Conservation (phyloP, 2,329 filamentous ascomycete genomes). For the Paecilomyces niveus region DNA sequence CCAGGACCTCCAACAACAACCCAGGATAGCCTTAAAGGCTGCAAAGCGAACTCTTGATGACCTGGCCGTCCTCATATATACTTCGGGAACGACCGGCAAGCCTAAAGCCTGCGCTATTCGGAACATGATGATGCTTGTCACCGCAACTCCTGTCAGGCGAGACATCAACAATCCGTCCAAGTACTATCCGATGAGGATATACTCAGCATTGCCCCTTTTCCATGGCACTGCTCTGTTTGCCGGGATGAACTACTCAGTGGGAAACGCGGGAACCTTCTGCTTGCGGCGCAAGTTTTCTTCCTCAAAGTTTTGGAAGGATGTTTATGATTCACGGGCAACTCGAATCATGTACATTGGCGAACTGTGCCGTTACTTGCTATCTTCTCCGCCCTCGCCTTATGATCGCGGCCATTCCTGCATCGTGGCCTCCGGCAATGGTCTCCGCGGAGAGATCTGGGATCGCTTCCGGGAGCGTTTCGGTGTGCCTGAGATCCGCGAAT, state of each 20-base stretch:
- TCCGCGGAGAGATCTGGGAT: conserved; percentile 44
- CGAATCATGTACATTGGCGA: conserved; percentile 44
- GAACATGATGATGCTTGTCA: conserved; percentile 31
- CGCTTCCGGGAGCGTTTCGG: conserved; percentile 48
- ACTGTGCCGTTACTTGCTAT: conserved; percentile 42
- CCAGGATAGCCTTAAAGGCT: conserved; percentile 14
- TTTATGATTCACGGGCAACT: conserved; percentile 36
- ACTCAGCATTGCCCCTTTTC: conserved; percentile 43
- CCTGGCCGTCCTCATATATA: conserved; percentile 38
- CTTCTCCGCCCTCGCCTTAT: conserved; percentile 37
- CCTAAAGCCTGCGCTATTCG: conserved; percentile 40
- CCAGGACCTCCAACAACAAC: conserved; percentile 18
- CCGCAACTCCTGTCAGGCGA: conserved; percentile 27
- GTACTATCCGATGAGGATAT: conserved; percentile 40
- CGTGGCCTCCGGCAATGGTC: conserved; percentile 41
- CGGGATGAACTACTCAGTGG: conserved; percentile 35
- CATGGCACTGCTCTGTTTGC: conserved; percentile 44
- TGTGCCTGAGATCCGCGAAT: conserved; percentile 41
- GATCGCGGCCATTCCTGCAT: conserved; percentile 40
- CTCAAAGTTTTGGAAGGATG: conserved; percentile 40
- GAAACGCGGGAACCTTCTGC: conserved; percentile 36
- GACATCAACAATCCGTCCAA: conserved; percentile 32
- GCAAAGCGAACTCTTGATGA: conserved; percentile 30
- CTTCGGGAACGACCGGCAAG: conserved; percentile 43
- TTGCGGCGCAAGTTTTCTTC: conserved; percentile 41